phyloP scores from a whole-genome alignment of 108 stramenopile genomes.

The Stephanodiscus minutulus region DNA sequence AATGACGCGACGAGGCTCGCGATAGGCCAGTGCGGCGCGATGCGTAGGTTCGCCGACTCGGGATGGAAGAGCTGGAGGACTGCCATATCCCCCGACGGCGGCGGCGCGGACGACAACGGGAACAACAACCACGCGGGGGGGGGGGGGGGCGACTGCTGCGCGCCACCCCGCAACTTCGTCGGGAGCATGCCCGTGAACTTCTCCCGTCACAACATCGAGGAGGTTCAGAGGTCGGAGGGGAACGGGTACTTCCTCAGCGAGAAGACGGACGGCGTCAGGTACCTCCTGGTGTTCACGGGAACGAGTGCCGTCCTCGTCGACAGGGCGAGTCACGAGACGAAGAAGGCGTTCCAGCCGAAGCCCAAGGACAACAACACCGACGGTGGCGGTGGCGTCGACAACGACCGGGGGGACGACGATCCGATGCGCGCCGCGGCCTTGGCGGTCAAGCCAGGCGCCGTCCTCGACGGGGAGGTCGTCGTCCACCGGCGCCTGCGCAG shows the following conservation, averaged over 20 bases:
- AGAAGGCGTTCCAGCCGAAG: constrained; percentile 79
- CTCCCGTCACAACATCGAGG: constrained; percentile 90
- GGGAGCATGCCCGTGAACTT: constrained; percentile 97
- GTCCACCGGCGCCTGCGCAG: constrained; percentile 79
- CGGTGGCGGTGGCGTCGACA: constrained; percentile 6
- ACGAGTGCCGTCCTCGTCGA: constrained; percentile 88
- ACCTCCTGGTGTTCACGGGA: constrained; percentile 91
- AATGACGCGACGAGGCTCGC: constrained; percentile 62
- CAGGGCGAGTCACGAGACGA: constrained; percentile 67
- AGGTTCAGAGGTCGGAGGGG: constrained; percentile 73
- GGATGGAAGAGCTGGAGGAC: constrained; percentile 40
- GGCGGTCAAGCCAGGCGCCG: constrained; percentile 80
- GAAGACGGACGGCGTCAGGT: constrained; percentile 97
- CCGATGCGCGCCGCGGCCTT: constrained; percentile 58
- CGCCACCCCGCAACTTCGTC: constrained; percentile 71
- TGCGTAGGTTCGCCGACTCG: constrained; percentile 68
- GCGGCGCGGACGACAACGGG: constrained; percentile 2
- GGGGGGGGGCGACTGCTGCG: constrained; percentile 42
- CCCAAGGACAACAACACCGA: constrained; percentile 20
- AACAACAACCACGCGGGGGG: neutral
- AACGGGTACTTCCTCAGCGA: constrained; percentile 89
- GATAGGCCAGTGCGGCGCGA: constrained; percentile 74
- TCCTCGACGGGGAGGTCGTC: constrained; percentile 97
- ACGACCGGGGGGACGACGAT: constrained; percentile 26
- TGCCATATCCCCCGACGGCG: constrained; percentile 15